Base-by-base conservation (phyloP, 495 filamentous ascomycete genomes). In the Bombardia bombarda region DNA sequence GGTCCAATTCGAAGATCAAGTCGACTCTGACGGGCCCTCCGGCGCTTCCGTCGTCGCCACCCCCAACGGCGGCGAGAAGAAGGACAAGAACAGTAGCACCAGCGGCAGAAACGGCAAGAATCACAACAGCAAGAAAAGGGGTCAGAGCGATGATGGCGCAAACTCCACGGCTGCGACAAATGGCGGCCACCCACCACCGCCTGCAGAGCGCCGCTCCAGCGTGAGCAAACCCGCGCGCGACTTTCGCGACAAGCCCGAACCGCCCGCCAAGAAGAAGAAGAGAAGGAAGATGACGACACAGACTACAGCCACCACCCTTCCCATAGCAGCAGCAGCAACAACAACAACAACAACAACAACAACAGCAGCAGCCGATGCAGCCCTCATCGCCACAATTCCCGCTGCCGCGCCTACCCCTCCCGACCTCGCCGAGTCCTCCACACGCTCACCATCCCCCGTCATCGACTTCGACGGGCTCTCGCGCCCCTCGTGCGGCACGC, bases 401-500 rank as follows among this genome's bases (percentile, higher is more conserved):
- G 35, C 41, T 4, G 37, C 50, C 53, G 55, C 66, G 47, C 22
- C 68, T 52, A 32, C 46, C 0, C 42, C 43, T n/a, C 8, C 43
- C 34, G 48, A 51, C 2, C 41, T 32, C 1, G 53, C 17, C 39
- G 49, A 51, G 28, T 22, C 32, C 0, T 55, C 53, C 14, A 63
- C 63, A 7, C 59, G 70, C 13, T 73, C 69, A 5, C 76, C 74
- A 3, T 76, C 75, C 43, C 82, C 82, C 25, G 76, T 80, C 28
- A 78, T 88, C 43, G 83, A 88, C 61, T 86, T 85, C 46, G 80
- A 87, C 57, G 83, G 83, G 10, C 63, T 88, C 25, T 84, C 79
- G 49, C 78, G 82, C 58, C 83, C 83, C 17, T 82, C 79, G 63
- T 68, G 73, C 17, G 90, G 90, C 40, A 93, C 90, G 0, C 78